phyloP scores from a whole-genome alignment of 2,329 filamentous ascomycete genomes.

The Davidsoniella eucalypti region DNA sequence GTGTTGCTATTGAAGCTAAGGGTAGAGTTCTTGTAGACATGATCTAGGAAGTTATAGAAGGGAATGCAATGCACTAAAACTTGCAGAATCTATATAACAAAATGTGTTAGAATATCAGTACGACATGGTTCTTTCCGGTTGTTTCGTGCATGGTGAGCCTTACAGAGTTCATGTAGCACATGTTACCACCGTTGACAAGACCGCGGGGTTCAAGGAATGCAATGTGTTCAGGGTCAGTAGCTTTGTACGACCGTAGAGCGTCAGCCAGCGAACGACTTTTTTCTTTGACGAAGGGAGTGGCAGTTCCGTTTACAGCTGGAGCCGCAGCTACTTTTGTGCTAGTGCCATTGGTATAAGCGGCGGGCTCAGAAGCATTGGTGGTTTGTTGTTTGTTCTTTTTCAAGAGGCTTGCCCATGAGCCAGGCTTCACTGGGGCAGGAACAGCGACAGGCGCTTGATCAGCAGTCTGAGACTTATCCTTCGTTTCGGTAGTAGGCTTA shows the following conservation, averaged over 20 bases:
- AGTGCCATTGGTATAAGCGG: slow-evolving; percentile 13
- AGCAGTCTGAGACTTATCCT: slow-evolving; percentile 15
- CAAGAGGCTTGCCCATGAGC: slow-evolving; percentile 13
- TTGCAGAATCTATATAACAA: slow-evolving; percentile 59
- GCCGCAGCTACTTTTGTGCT: slow-evolving; percentile 12
- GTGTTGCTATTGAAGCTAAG: slow-evolving; percentile 94
- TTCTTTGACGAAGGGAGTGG: slow-evolving; percentile 24
- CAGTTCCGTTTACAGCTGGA: slow-evolving; percentile 17
- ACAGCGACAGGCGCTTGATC: slow-evolving; percentile 13
- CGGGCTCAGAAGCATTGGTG: slow-evolving; percentile 17
- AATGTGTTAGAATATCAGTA: slow-evolving; percentile 20
- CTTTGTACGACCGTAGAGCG: slow-evolving; percentile 56
- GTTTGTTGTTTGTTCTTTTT: slow-evolving; percentile 7
- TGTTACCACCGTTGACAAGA: slow-evolving; percentile 91
- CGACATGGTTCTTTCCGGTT: not conserved
- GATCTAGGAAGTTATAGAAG: slow-evolving; percentile 86
- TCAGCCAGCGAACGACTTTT: slow-evolving; percentile 52
- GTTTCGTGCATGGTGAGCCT: slow-evolving; percentile 21
- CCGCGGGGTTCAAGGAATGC: slow-evolving; percentile 83
- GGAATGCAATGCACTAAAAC: slow-evolving; percentile 84
- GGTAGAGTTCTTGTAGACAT: slow-evolving; percentile 64
- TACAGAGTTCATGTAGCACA: slow-evolving; percentile 99
- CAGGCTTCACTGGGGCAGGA: slow-evolving; percentile 13
- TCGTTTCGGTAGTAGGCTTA: slow-evolving; percentile 14
- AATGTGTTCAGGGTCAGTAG: slow-evolving; percentile 48